phyloP scores from a whole-genome alignment of 352 stramenopile genomes.

The Plasmopara halstedii region DNA sequence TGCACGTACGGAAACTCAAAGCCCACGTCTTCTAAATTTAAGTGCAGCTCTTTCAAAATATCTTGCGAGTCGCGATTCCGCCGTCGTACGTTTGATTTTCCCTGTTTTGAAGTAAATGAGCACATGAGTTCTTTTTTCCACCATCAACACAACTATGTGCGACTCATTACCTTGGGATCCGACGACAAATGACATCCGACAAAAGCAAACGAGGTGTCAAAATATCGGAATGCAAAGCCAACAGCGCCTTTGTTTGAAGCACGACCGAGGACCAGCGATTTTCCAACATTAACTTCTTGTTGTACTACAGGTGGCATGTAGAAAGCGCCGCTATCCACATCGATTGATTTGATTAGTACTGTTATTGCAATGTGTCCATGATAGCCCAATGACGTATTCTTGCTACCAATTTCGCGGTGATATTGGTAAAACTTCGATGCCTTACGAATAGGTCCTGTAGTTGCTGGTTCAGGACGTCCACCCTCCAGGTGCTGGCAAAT shows the following conservation, averaged over 20 bases:
- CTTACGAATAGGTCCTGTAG: conserved; percentile 9
- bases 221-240: conserved; percentile 81
- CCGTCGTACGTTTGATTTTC: conserved; percentile 63
- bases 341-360: conserved; percentile 59
- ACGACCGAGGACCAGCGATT: conserved; percentile 64
- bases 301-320: conserved; percentile 70
- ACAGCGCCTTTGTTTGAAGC: conserved; percentile 89
- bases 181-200: conserved; percentile 85
- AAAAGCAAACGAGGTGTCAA: conserved; percentile 82
- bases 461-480: conserved; percentile 21
- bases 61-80: conserved; percentile 68
- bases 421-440: conserved; percentile 45
- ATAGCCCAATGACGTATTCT: conserved; percentile 75
- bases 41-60: conserved; percentile 68
- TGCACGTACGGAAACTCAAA: conserved; percentile 83
- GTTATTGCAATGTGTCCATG: conserved; percentile 86
- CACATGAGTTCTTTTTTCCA: no score
- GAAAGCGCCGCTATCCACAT: conserved; percentile 68
- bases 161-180: conserved; percentile 53
- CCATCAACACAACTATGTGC: neutral
- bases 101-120: conserved; percentile 16
- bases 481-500: conserved; percentile 60
- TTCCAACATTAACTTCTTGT: conserved; percentile 68
- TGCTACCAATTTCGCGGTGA: conserved; percentile 70
- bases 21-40: conserved; percentile 73